Percentiles rank a stretch among this genome's conserved stretches.
Conservation (phyloP, 2,329 filamentous ascomycete genomes). For the Colletotrichum agaves region DNA sequence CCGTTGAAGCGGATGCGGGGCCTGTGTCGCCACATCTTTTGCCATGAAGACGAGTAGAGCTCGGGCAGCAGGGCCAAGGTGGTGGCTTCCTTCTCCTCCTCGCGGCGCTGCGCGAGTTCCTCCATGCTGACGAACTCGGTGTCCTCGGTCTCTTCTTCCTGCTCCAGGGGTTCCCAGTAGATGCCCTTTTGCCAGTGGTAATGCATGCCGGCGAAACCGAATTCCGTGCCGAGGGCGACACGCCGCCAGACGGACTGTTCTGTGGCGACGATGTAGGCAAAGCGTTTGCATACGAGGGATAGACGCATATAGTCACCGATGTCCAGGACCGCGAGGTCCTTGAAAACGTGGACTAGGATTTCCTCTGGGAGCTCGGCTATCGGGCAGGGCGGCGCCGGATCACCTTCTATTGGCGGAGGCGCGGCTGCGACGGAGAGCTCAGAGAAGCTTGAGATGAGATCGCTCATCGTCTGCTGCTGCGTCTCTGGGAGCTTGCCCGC, state of each 20-base stretch:
- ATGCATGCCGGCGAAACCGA: slow-evolving; percentile 86
- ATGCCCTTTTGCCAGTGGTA: slow-evolving; percentile 77
- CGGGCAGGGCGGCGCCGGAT: slow-evolving; percentile 80
- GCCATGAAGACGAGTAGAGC: slow-evolving; percentile 65
- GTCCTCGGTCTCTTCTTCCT: slow-evolving; percentile 46
- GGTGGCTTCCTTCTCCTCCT: slow-evolving; percentile 47
- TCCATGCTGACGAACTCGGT: slow-evolving; percentile 48
- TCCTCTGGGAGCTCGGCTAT: slow-evolving; percentile 84
- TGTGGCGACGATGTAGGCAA: slow-evolving; percentile 85
- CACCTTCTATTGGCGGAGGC: slow-evolving; percentile 76
- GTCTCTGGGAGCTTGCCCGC: slow-evolving; percentile 39
- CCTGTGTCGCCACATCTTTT: slow-evolving; percentile 80
- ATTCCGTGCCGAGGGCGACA: slow-evolving; percentile 74
- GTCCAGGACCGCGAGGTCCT: slow-evolving; percentile 77
- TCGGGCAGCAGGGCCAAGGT: slow-evolving; percentile 56
- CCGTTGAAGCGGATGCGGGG: slow-evolving; percentile 94
- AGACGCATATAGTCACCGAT: slow-evolving; percentile 80
- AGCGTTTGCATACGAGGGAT: slow-evolving; percentile 83
- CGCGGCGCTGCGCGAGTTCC: slow-evolving; percentile 49
- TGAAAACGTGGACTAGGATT: slow-evolving; percentile 82
- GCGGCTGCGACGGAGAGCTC: slow-evolving; percentile 73
- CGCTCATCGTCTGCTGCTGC: slow-evolving; percentile 63
- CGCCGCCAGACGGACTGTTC: slow-evolving; percentile 90
- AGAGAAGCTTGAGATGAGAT: slow-evolving; percentile 83
- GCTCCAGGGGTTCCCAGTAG: slow-evolving; percentile 63